Evolutionary conservation across 768 basidiomycete genomes (phyloP).

Genomic region (Agaricus blazei): DNA sequence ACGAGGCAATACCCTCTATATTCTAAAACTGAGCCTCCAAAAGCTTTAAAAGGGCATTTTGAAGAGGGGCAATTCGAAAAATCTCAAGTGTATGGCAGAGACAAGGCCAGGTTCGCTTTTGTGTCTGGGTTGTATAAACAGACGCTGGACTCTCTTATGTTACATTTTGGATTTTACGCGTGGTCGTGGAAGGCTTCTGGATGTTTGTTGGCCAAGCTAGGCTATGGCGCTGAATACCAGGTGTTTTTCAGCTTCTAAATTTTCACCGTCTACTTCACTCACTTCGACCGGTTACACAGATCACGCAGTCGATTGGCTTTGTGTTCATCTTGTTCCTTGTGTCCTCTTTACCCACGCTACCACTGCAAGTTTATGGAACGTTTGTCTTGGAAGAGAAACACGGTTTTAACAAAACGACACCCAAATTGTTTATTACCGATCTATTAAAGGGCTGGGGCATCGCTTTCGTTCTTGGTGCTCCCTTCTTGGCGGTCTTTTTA

Average conservation of each 20-base stretch:
- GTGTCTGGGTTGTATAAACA: constrained; percentile 74
- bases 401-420: constrained; percentile 95
- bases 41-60: constrained; percentile 66
- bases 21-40: constrained; percentile 67
- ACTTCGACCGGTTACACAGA: constrained; percentile 39
- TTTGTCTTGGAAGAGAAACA: constrained; percentile 95
- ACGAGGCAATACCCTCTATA: constrained; percentile 85
- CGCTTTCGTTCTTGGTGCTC: constrained; percentile 68
- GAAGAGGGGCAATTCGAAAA: constrained; percentile 72
- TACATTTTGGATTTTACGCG: constrained; percentile 76
- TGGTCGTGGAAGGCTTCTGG: constrained; percentile 78
- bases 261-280: not conserved
- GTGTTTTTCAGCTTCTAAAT: constrained; percentile 34
- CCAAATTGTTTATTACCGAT: constrained; percentile 70
- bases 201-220: constrained; percentile 39
- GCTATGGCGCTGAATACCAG: constrained; percentile 70
- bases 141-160: constrained; percentile 57
- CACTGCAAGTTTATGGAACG: constrained; percentile 78
- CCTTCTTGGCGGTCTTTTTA: constrained; percentile 84
- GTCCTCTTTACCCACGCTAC: constrained; percentile 66
- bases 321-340: constrained; percentile 59
- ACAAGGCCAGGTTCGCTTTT: constrained; percentile 83
- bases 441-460: constrained; percentile 75
- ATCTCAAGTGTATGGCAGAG: constrained; percentile 86
- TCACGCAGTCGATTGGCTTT: constrained; percentile 79